A percentile compares a stretch with the other conserved stretches of the same genome.
These are phyloP conservation scores for Kwoniella europaea DNA, from an alignment of 768 basidiomycete species.

Conservation along the genomic window DNA sequence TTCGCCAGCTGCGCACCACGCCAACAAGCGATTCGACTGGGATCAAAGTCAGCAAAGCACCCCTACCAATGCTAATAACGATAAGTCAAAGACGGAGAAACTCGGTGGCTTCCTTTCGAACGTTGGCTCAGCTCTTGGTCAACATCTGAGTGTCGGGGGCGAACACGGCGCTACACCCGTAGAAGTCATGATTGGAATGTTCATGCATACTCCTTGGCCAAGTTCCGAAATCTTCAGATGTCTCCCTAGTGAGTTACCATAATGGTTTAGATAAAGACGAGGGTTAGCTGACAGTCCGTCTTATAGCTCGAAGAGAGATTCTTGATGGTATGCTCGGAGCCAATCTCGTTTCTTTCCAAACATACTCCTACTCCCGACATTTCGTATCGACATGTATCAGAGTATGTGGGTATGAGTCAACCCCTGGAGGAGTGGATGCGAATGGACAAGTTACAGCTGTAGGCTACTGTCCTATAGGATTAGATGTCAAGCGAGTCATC, in stretches of 20 bases:
- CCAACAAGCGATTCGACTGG: constrained; percentile 48
- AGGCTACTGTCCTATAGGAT: constrained; percentile 90
- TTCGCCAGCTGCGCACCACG: constrained; percentile 36
- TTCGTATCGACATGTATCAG: constrained; percentile 93
- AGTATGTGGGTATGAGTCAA: constrained; percentile 92
- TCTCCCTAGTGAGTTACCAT: constrained; percentile 72
- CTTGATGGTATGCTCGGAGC: constrained; percentile 98
- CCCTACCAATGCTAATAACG: constrained; percentile 10
- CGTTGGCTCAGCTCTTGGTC: constrained; percentile 43
- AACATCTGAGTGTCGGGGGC: constrained; percentile 30
- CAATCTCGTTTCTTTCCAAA: constrained; percentile 92
- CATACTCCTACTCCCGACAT: constrained; percentile 93
- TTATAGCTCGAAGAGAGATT: constrained; percentile 81
- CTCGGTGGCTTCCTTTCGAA: constrained; percentile 46
- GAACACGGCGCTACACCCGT: constrained; percentile 60
- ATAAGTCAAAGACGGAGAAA: constrained; percentile 20
- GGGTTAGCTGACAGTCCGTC: constrained; percentile 8
- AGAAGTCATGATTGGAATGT: constrained; percentile 79
- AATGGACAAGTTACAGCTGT: constrained; percentile 82
- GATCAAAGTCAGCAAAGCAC: constrained; percentile 23
- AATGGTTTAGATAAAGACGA: not conserved
- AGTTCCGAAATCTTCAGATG: constrained; percentile 95
- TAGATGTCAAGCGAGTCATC: constrained; percentile 88
- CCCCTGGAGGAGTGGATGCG: constrained; percentile 73
- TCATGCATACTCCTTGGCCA: constrained; percentile 98